These are phyloP conservation scores for Moringa oleifera DNA, from an alignment of 345 rosid species.

Conservation along the genomic window DNA sequence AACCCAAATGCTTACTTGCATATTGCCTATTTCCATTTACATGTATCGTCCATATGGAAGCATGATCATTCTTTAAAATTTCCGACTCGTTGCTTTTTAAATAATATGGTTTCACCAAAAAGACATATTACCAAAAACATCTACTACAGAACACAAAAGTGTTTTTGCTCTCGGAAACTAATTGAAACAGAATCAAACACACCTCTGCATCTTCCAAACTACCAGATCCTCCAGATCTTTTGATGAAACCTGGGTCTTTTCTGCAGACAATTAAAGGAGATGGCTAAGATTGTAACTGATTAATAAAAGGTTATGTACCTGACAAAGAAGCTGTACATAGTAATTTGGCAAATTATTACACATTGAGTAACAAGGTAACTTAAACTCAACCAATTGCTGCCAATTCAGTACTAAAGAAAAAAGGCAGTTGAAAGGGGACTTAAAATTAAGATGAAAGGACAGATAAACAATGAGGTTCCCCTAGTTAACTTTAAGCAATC, in stretches of 20 bases:
- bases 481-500: too few relatives aligned
- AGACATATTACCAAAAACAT: too few relatives aligned
- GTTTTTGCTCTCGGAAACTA: neutral
- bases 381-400: too few relatives aligned
- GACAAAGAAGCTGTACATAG: neutral
- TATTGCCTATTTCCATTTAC: neutral
- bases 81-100: neutral
- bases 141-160: neutral
- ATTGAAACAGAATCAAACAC: constrained; percentile 4
- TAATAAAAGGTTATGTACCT: neutral
- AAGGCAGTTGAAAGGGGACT: too few relatives aligned
- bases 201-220: constrained; percentile 48
- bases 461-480: too few relatives aligned
- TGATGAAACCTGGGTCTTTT: constrained; percentile 80
- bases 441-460: too few relatives aligned
- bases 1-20: neutral
- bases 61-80: neutral
- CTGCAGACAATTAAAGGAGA: constrained; percentile 40
- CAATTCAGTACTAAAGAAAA: too few relatives aligned
- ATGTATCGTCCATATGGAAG: neutral
- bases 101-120: neutral
- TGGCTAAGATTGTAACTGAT: neutral
- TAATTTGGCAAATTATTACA: neutral
- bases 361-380: neutral
- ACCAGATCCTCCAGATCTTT: constrained; percentile 40